Conservation (phyloP, 2,329 filamentous ascomycete genomes). For the Neonectria ditissima region DNA sequence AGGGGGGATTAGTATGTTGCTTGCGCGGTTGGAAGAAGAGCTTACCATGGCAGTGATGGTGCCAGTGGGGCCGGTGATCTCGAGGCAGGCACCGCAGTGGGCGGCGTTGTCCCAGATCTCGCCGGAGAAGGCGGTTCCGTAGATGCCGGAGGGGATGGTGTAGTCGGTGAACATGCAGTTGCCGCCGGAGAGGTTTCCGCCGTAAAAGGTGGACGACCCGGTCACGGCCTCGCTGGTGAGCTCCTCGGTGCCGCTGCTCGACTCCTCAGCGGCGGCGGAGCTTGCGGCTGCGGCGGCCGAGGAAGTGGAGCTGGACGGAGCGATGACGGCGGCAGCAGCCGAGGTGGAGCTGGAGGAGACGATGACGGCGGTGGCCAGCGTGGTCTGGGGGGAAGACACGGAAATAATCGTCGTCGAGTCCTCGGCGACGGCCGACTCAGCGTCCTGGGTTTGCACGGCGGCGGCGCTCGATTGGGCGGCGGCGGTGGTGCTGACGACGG, state of each 20-base stretch:
- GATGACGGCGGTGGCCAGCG: constrained; percentile 29
- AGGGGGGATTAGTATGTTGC: background rate
- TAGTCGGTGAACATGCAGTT: constrained; percentile 73
- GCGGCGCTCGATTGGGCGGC: constrained; percentile 17
- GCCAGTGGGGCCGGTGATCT: constrained; percentile 68
- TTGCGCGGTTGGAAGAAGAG: background rate
- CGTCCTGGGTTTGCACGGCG: constrained; percentile 2
- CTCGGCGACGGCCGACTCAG: constrained; percentile 21
- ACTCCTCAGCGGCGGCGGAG: constrained; percentile 14
- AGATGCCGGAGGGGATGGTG: constrained; percentile 68
- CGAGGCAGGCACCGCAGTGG: constrained; percentile 72
- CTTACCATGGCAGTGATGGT: constrained; percentile 73
- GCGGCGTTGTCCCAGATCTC: constrained; percentile 66
- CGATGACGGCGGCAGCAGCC: constrained; percentile 5
- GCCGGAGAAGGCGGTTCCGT: constrained; percentile 71
- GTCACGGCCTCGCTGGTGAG: constrained; percentile 28
- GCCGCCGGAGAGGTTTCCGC: constrained; percentile 68
- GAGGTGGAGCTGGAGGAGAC: constrained; percentile 14
- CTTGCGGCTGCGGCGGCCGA: constrained; percentile 5
- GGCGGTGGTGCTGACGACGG: constrained; percentile 22
- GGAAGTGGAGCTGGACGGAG: constrained; percentile 8
- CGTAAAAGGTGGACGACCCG: constrained; percentile 60
- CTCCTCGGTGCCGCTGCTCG: constrained; percentile 7
- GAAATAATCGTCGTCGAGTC: constrained; percentile 7
- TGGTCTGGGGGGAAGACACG: constrained; percentile 20